Base-by-base conservation (phyloP, 441 rosid species). In the Breynia disticha region DNA sequence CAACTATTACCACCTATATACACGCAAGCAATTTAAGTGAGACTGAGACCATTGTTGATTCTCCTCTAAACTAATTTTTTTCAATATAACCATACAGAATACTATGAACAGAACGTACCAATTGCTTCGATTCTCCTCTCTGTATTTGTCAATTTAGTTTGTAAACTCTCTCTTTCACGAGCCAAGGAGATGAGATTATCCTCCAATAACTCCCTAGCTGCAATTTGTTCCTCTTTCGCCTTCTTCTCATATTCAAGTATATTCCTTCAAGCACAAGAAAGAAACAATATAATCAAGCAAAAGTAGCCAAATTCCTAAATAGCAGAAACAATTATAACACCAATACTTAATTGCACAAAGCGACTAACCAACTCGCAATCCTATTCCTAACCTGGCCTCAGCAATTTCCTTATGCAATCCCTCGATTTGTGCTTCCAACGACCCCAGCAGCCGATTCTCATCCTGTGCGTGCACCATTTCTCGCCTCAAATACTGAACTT, bases 151-250 rank as follows among this genome's bases (percentile, higher is more conserved):
- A 76, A 70, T 50, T 77, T 78, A 37, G 64, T 67, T 4, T 67
- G 76, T 43, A 82, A 61, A 52, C 61, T 75, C 68, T 82, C 84
- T 50, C 79, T 71, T 61, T 74, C 74, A 59, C 69, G 72, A 24
- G 77, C 85, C 58, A 77, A 71, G 49, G 64, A 72, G 17, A 76
- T 66, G 17, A 82, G 68, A 45, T 65, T 68, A 37, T 67, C 71
- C 73, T 85, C 90, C 82, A 64, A 78, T 22, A 63, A 69, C 69
- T 75, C 78, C 70, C 78, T 46, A 50, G 70, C 74, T 54, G 35
- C 62, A 64, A 85, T 83, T 67, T 65, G 73, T 50, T 74, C 81
- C 19, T 78, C 57, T 65, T 85, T 82, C 32, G 50, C 63, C 63
- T 71, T 69, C 72, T 78, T 80, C 67, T 80, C 94, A 21, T 37